Evolutionary conservation across 1,284 basidiomycete species (phyloP), one percentile per base, ranked within the genome.

Genomic region (Moesziomyces aphidis): DNA sequence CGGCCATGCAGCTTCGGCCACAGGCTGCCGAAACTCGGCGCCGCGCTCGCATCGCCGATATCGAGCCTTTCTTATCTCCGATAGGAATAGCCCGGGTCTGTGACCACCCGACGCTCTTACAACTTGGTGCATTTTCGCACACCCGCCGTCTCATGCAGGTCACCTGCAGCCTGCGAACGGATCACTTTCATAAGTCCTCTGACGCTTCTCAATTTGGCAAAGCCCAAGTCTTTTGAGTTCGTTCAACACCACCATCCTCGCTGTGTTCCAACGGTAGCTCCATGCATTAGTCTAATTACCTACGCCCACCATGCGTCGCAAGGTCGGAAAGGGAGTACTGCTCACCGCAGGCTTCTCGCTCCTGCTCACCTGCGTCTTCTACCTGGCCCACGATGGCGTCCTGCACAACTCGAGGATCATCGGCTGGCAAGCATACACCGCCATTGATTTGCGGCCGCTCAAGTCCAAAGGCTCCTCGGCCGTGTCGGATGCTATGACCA

Each of bases 401-500:
- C 56, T 72, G 5, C 46, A 53, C 47, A 65, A 64, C 17, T 53
- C 65, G 15, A 49, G 62, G 15, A 61, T 69, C 44, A 69, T 76
- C 31, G 74, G 74, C 24, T 76, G 74, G 74, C 74, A 76, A 53
- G 73, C 73, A 17, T 66, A 60, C n/a, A 58, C 59, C n/a, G 39
- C 61, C 11, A 61, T 72, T 34, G 61, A 65, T 10, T 52, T 71
- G 7, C 59, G 60, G 1, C 22, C 55, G 19, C 13, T 51, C 23
- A 26, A 47, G 5, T 46, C 61, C n/a, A 52, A 48, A 28, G 10
- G 45, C 6, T 45, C 56, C 26, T 50, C 61, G 0, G 17, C 50
- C 13, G 23, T 56, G 0, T 42, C 46, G 1, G 50, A 47, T 43
- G 46, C 39, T 3, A 44, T 36, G 24, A 23, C 15, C 53, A 10